Evolutionary conservation across 2,329 filamentous ascomycete genomes (phyloP).

Genomic region (Apiospora pterosperma): DNA sequence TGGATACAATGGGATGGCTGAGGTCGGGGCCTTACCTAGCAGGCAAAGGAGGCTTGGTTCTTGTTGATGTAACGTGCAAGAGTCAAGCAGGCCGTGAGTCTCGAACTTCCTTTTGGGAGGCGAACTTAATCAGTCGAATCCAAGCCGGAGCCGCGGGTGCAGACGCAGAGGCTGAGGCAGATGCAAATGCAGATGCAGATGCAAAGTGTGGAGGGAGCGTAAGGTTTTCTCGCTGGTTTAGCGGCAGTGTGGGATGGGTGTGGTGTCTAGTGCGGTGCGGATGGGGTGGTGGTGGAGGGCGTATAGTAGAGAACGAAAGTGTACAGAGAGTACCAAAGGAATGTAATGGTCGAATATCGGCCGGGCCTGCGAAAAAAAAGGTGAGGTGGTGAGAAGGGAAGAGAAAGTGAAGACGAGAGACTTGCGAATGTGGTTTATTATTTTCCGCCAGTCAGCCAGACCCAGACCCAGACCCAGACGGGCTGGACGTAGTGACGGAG

Average conservation of each 20-base stretch:
- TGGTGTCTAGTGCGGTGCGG: not conserved
- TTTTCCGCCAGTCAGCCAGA: not conserved
- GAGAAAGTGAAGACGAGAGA: not conserved
- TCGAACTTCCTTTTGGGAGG: slow-evolving; percentile 4
- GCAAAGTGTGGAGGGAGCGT: not conserved
- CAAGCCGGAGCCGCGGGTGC: not conserved
- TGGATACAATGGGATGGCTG: not conserved
- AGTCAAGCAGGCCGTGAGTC: not conserved
- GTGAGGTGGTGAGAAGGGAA: slow-evolving; percentile 3
- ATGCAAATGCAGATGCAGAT: not conserved
- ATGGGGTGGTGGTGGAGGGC: not conserved
- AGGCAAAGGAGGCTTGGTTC: not conserved
- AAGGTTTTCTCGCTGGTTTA: not conserved
- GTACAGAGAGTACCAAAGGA: slow-evolving; percentile 4
- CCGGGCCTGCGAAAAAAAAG: slow-evolving; percentile 4
- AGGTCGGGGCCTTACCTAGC: not conserved
- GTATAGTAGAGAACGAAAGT: not conserved
- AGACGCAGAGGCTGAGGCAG: not conserved
- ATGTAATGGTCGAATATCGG: slow-evolving; percentile 6
- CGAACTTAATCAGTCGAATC: not conserved
- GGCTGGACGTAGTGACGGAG: not conserved
- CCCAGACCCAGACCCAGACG: not conserved
- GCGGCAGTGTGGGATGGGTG: no score
- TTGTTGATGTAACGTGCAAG: not conserved
- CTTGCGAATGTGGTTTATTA: not conserved